A percentile compares a stretch with the other conserved stretches of the same genome.
phyloP scores from a whole-genome alignment of 2,329 filamentous ascomycete species.

The Penicillium sp. region DNA sequence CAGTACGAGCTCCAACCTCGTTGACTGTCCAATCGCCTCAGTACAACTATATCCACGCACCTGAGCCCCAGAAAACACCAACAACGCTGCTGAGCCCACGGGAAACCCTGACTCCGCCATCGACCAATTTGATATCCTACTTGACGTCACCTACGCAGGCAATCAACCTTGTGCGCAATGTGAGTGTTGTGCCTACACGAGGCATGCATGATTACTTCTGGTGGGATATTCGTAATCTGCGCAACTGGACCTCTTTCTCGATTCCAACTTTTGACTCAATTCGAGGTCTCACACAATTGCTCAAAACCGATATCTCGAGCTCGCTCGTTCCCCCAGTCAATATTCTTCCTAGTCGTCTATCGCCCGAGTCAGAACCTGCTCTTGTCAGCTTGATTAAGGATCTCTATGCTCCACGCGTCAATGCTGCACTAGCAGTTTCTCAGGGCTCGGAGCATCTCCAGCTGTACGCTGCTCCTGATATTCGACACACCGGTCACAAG shows the following conservation, averaged over 20 bases:
- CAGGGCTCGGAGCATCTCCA: conserved; percentile 58
- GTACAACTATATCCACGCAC: conserved; percentile 21
- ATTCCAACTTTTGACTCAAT: conserved; percentile 64
- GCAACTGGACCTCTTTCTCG: conserved; percentile 76
- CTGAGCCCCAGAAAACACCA: conserved; percentile 25
- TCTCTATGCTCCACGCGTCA: conserved; percentile 81
- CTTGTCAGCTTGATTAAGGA: conserved; percentile 69
- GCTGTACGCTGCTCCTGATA: conserved; percentile 38
- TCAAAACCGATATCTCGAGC: conserved; percentile 59
- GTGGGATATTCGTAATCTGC: conserved; percentile 90
- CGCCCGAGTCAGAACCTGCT: conserved; percentile 71
- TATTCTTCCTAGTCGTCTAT: conserved; percentile 47
- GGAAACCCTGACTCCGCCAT: conserved; percentile 24
- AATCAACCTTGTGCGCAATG: conserved; percentile 71
- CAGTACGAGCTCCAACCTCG: conserved; percentile 36
- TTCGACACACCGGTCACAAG: conserved; percentile 31
- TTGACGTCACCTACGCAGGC: conserved; percentile 75
- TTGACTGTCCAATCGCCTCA: conserved; percentile 26
- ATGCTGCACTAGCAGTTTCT: conserved; percentile 71
- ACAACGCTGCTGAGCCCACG: conserved; percentile 19
- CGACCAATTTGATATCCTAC: conserved; percentile 70
- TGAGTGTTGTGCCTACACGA: conserved; percentile 63
- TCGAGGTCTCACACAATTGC: conserved; percentile 64
- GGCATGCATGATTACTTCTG: conserved; percentile 76
- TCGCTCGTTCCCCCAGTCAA: conserved; percentile 34